These are phyloP conservation scores for Calocybe gangraenosa DNA, from an alignment of 768 basidiomycete species.

Conservation along the genomic window DNA sequence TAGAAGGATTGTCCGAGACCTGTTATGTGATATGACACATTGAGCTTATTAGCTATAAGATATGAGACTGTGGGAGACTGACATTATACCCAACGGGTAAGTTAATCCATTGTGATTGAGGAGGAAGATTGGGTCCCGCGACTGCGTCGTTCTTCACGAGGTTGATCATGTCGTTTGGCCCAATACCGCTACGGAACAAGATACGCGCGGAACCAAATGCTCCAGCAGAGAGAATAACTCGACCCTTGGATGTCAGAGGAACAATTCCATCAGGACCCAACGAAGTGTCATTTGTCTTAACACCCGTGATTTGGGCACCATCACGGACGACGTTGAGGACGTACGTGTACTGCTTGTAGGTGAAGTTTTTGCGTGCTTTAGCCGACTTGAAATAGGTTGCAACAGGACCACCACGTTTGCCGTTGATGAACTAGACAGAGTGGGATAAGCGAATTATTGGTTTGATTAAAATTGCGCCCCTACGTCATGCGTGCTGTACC, in stretches of 20 bases:
- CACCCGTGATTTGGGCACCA: conserved; percentile 51
- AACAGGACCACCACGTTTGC: conserved; percentile 52
- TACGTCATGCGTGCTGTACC: conserved; percentile 45
- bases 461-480: conserved; percentile 6
- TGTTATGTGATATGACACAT: no score
- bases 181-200: conserved; percentile 59
- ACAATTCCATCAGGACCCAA: conserved; percentile 53
- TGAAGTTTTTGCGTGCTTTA: conserved; percentile 45
- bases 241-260: conserved; percentile 49
- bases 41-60: background rate
- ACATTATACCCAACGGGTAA: conserved; percentile 55
- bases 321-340: conserved; percentile 54
- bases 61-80: conserved; percentile 4
- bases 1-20: conserved; percentile 60
- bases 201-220: conserved; percentile 53
- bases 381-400: conserved; percentile 61
- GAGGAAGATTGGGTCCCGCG: conserved; percentile 44
- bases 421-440: conserved; percentile 32
- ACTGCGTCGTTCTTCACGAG: conserved; percentile 42
- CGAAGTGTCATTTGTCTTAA: conserved; percentile 55
- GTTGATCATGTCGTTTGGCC: conserved; percentile 53
- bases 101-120: conserved; percentile 47
- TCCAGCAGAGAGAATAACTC: conserved; percentile 58
- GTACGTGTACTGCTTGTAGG: conserved; percentile 41
- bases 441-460: background rate